Base-by-base conservation (phyloP, 106 monocot species). In the Narthecium ossifragum region DNA sequence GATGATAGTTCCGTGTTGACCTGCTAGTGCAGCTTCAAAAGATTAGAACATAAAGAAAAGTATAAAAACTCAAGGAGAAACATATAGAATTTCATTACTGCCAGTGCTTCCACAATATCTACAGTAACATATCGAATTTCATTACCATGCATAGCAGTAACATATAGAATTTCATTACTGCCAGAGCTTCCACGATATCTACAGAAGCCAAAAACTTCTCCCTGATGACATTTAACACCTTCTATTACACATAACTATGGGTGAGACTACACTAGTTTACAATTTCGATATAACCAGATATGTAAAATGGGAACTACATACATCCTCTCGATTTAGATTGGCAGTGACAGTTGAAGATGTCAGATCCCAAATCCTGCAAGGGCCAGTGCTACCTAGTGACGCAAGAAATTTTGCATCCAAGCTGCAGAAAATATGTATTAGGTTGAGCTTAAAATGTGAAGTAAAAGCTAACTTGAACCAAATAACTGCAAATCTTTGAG, bases 301-400 rank as follows among this genome's bases (percentile, higher is more conserved):
- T n/a, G n/a, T n/a, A n/a, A n/a, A n/a, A n/a, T n/a, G n/a, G n/a
- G 61, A 52, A 32, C 33, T 48, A 29, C 73, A 67, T 71, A 94
- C 94, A 70, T 69, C 67, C 66, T 83, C 78, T 49, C 83, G 56
- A 46, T 73, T 31, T 31, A 94, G 60, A 73, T 46, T 94, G 25
- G 80, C 75, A 29, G 51, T 39, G 73, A 55, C 54, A 33, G 60
- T 63, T 47, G 61, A 57, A 55, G 89, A 80, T 46, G 34, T 47
- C 34, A 85, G 63, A 64, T 94, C 90, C 94, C 94, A 94, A 40
- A 94, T 54, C 49, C 64, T 77, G 40, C 89, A 85, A 37, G 80
- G 80, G 21, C 89, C 89, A 48, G 62, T 78, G 39, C 39, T 65
- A 29, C 77, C 76, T 39, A 80, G 23, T 24, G 83, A 77, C 14